Evolutionary conservation across 176 grass and related monocot genomes (phyloP).

Genomic region (Aegilops speltoides): DNA sequence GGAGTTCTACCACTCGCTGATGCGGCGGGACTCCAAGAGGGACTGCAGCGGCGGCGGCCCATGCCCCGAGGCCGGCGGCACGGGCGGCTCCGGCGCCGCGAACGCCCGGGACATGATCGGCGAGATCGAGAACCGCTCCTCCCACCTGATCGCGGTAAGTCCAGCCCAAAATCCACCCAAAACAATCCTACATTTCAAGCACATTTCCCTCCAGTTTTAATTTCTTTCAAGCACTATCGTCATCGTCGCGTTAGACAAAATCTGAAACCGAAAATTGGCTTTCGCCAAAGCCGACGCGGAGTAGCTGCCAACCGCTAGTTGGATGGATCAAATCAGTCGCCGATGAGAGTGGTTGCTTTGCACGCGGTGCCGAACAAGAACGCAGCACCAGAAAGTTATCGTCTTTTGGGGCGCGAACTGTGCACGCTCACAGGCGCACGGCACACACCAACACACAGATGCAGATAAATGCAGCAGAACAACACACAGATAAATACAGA

Average conservation of each 20-base stretch:
- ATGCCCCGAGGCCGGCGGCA: not conserved
- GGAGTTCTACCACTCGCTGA: slow-evolving; percentile 97
- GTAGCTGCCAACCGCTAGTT: slow-evolving; percentile 9
- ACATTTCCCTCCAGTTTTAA: not conserved
- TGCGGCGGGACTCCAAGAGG: slow-evolving; percentile 82
- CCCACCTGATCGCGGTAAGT: slow-evolving; percentile 93
- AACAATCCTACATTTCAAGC: not conserved
- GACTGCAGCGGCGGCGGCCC: slow-evolving; percentile 32
- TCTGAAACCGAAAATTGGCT: not conserved
- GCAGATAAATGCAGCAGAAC: not conserved
- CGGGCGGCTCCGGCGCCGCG: slow-evolving; percentile 25
- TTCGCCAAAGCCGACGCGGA: not conserved
- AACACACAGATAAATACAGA: not conserved
- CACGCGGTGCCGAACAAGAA: slow-evolving; percentile 2
- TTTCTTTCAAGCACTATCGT: not conserved
- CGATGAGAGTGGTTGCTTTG: slow-evolving; percentile 25
- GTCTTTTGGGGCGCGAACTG: slow-evolving; percentile 22
- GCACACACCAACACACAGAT: slow-evolving; percentile 15
- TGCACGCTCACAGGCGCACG: not conserved
- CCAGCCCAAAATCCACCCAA: not conserved
- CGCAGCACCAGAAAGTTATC: slow-evolving; percentile 17
- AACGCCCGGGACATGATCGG: slow-evolving; percentile 92
- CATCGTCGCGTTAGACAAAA: not conserved
- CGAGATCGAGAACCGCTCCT: slow-evolving; percentile 96
- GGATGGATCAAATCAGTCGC: not conserved